Evolutionary conservation across 2,329 filamentous ascomycete species (phyloP).

Genomic region (Pezizomycotina sp.): DNA sequence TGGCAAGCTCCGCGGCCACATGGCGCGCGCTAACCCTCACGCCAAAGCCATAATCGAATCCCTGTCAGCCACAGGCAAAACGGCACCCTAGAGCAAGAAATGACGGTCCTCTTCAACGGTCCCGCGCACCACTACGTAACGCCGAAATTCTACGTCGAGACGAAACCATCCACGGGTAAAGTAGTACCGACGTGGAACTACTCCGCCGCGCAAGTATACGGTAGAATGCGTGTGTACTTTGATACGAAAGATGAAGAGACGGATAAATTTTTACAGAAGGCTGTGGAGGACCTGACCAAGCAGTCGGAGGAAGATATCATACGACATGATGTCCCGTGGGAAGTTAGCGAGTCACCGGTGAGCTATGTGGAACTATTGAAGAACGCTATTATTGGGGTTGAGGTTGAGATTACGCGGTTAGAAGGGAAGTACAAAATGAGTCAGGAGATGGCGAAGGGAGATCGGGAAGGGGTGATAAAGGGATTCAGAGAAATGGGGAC

Average conservation of each 20-base stretch:
- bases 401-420: slow-evolving; percentile 40
- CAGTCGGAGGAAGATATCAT: slow-evolving; percentile 41
- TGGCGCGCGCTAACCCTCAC: slow-evolving; percentile 48
- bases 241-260: slow-evolving; percentile 36
- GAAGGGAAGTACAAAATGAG: slow-evolving; percentile 53
- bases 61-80: slow-evolving; percentile 22
- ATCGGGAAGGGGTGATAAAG: slow-evolving; percentile 40
- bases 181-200: slow-evolving; percentile 60
- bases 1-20: slow-evolving; percentile 41
- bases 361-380: slow-evolving; percentile 41
- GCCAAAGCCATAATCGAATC: slow-evolving; percentile 43
- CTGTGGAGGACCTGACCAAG: slow-evolving; percentile 38
- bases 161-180: slow-evolving; percentile 47
- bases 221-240: slow-evolving; percentile 38
- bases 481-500: slow-evolving; percentile 37
- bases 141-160: slow-evolving; percentile 50
- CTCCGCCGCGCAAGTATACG: slow-evolving; percentile 47
- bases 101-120: slow-evolving; percentile 46
- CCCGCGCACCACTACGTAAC: slow-evolving; percentile 48
- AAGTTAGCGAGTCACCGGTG: slow-evolving; percentile 40
- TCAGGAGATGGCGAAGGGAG: slow-evolving; percentile 40
- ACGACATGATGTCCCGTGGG: slow-evolving; percentile 42
- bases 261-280: slow-evolving; percentile 34
- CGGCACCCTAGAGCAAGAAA: slow-evolving; percentile 36
- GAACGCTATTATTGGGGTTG: slow-evolving; percentile 44